Conservation (phyloP, 495 filamentous ascomycete genomes). For the Aspergillus ostianus region DNA sequence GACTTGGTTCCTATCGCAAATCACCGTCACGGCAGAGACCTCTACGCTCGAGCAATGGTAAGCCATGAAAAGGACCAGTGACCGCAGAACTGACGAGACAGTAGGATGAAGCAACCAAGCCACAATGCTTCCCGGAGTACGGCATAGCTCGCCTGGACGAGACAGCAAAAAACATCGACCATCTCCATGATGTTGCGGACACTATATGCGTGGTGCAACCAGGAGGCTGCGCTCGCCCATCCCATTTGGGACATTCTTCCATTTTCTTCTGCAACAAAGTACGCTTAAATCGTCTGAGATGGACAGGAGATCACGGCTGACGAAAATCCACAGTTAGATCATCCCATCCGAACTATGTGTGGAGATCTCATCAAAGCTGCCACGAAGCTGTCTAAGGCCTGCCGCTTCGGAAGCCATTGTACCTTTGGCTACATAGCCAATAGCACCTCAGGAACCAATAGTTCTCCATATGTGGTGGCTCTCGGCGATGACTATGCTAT, state of each 20-base stretch:
- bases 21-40: conserved; percentile 2
- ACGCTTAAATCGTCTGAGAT: background rate
- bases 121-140: conserved; percentile 2
- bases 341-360: conserved; percentile 1
- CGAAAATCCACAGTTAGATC: conserved; percentile 3
- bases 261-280: conserved; percentile 1
- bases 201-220: background rate
- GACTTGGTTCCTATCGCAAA: background rate
- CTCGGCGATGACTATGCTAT: conserved; percentile 1
- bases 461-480: conserved; percentile 4
- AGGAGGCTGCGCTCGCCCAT: conserved; percentile 1
- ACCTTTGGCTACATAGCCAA: conserved; percentile 4
- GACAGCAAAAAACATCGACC: background rate
- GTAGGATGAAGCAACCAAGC: conserved; percentile 3
- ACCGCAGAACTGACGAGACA: conserved; percentile 2
- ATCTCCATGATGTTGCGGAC: conserved; percentile 1
- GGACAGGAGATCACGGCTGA: background rate
- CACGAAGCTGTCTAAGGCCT: conserved; percentile 3
- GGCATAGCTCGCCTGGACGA: conserved; percentile 1
- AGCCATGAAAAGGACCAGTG: background rate
- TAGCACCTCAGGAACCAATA: conserved; percentile 1
- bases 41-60: background rate
- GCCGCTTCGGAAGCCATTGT: conserved; percentile 5
- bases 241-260: conserved; percentile 3
- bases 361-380: conserved; percentile 1